A percentile compares a stretch with the other conserved stretches of the same genome.
Conservation (phyloP, 768 basidiomycete species). For the Lactarius indigo region DNA sequence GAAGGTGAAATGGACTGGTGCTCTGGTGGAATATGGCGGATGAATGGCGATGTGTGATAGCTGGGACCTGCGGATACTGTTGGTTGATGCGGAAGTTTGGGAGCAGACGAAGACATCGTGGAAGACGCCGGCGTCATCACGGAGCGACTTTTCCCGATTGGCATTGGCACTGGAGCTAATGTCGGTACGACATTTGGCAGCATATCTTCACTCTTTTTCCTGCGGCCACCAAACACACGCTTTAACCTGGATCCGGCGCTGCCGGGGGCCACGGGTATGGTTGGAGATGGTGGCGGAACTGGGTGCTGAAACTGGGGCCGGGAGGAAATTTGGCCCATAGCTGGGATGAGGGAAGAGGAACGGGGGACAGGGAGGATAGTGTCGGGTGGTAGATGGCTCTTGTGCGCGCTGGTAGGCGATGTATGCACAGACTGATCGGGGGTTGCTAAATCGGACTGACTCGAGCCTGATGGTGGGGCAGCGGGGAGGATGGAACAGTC, state of each 20-base stretch:
- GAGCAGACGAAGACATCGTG: conserved; percentile 25
- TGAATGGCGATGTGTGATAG: conserved; percentile 8
- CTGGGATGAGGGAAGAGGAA: conserved; percentile 32
- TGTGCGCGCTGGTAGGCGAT: conserved; percentile 29
- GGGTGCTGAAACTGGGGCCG: conserved; percentile 26
- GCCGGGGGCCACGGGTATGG: conserved; percentile 24
- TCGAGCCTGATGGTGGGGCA: conserved; percentile 35
- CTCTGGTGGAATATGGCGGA: conserved; percentile 2
- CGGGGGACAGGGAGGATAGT: conserved; percentile 32
- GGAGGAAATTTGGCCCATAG: conserved; percentile 41
- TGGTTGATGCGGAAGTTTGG: conserved; percentile 12
- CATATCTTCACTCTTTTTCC: conserved; percentile 55
- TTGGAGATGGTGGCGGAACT: conserved; percentile 29
- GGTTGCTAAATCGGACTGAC: conserved; percentile 40
- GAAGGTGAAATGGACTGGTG: neutral
- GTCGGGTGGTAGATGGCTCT: conserved; percentile 29
- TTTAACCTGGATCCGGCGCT: conserved; percentile 49
- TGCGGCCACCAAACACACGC: conserved; percentile 53
- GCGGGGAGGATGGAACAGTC: conserved; percentile 40
- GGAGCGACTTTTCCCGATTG: conserved; percentile 22
- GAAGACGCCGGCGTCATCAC: conserved; percentile 28
- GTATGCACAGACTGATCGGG: conserved; percentile 42
- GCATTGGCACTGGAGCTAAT: conserved; percentile 1
- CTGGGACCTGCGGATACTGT: conserved; percentile 16
- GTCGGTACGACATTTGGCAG: conserved; percentile 21